A percentile compares a stretch with the other conserved stretches of the same genome.
phyloP scores from a whole-genome alignment of 2,329 filamentous ascomycete species.

The Ophiocordyceps camponoti-floridani region DNA sequence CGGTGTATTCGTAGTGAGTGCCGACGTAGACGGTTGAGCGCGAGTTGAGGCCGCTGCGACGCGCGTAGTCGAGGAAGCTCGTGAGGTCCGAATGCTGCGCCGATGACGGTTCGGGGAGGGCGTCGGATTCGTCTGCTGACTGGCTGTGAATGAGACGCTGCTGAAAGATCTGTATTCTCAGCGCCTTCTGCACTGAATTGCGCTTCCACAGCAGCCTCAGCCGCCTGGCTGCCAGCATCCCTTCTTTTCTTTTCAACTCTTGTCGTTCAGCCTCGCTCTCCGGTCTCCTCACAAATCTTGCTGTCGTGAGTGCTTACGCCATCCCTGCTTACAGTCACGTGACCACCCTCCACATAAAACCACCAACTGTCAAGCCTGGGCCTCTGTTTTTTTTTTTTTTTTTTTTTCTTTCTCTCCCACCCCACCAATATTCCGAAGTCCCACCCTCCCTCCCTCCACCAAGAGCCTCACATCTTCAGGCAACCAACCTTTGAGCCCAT shows the following conservation, averaged over 20 bases:
- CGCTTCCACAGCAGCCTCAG: not conserved
- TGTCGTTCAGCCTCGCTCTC: not conserved
- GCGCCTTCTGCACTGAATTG: not conserved
- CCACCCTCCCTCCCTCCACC: not conserved
- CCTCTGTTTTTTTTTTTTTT: not conserved
- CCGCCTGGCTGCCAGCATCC: not conserved
- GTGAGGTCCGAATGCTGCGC: constrained; percentile 42
- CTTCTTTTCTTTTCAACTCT: too few species aligned
- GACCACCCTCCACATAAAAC: not conserved
- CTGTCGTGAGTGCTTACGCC: not conserved
- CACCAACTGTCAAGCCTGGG: not conserved
- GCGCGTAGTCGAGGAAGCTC: constrained; percentile 48
- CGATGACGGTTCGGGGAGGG: constrained; percentile 21
- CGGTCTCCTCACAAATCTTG: not conserved
- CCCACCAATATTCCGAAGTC: not conserved
- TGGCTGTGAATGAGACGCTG: not conserved
- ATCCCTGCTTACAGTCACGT: not conserved
- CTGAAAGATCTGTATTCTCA: not conserved
- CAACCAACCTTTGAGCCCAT: not conserved
- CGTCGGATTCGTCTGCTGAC: not conserved
- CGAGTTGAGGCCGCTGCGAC: constrained; percentile 33
- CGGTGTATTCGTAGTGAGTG: constrained; percentile 62
- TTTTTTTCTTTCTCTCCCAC: not conserved
- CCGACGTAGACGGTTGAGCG: constrained; percentile 47
- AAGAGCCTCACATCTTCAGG: not conserved